Evolutionary conservation across 345 rosid species (phyloP).

Genomic region (Citrus maxima): DNA sequence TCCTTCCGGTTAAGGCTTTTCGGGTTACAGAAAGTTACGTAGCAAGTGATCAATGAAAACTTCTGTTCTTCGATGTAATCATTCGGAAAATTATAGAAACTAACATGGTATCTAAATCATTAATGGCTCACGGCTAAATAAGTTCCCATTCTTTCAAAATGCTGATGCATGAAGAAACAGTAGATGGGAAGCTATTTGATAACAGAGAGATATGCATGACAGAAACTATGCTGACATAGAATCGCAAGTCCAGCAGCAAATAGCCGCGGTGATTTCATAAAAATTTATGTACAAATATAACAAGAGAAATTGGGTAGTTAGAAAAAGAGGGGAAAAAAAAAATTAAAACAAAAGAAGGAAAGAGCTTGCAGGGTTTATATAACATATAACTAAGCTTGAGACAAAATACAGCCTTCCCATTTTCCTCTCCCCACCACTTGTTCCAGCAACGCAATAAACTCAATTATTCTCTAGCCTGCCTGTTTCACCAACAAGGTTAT

Average conservation of each 20-base stretch:
- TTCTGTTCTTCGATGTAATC: no score
- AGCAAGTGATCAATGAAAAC: no score
- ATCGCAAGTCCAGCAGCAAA: constrained; percentile 6
- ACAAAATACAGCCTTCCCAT: background rate
- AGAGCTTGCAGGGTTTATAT: background rate
- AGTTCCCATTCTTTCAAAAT: no score
- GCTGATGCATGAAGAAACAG: no score
- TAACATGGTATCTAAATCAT: no score
- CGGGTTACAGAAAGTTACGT: no score
- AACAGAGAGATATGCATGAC: no score
- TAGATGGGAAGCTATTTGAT: no score
- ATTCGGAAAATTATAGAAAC: no score
- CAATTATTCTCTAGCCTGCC: constrained; percentile 2
- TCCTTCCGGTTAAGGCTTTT: no score
- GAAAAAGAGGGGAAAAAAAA: background rate
- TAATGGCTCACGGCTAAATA: no score
- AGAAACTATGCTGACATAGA: background rate
- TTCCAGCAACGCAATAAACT: background rate
- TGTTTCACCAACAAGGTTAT: background rate
- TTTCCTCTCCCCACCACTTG: background rate
- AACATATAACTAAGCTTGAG: constrained; percentile 1
- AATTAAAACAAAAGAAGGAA: background rate
- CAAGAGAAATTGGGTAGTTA: background rate
- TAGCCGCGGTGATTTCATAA: background rate
- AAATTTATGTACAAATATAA: constrained; percentile 25